Percentiles rank a stretch among this genome's conserved stretches.
Conservation (phyloP, 108 stramenopile species). For the Epithemia pelagica region DNA sequence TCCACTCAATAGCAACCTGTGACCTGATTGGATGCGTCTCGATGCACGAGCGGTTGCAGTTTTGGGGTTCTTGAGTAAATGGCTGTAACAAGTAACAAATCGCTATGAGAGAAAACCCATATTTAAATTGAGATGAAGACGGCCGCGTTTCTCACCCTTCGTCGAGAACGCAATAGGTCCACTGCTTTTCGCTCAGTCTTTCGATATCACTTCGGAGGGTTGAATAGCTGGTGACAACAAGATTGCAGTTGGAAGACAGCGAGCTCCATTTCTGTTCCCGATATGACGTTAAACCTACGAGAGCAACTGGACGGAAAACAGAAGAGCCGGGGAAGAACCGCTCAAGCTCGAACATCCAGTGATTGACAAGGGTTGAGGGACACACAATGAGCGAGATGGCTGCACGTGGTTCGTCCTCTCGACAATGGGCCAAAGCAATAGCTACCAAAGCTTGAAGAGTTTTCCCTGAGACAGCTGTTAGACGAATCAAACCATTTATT, state of each 20-base stretch:
- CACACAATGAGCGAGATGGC: slow-evolving; percentile 64
- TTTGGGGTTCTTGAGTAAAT: slow-evolving; percentile 88
- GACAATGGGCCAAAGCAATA: slow-evolving; percentile 52
- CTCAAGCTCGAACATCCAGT: slow-evolving; percentile 74
- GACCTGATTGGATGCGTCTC: slow-evolving; percentile 46
- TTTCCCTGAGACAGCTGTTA: slow-evolving; percentile 29
- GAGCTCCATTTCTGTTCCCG: slow-evolving; percentile 21
- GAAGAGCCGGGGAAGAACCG: slow-evolving; percentile 48
- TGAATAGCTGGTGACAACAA: slow-evolving; percentile 84
- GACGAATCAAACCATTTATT: neutral
- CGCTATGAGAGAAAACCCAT: no score
- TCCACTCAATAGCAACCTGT: slow-evolving; percentile 86
- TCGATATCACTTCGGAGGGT: slow-evolving; percentile 61
- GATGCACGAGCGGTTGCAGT: slow-evolving; percentile 83
- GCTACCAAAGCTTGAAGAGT: slow-evolving; percentile 69
- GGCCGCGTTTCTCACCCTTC: no score
- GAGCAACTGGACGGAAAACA: slow-evolving; percentile 42
- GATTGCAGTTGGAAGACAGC: slow-evolving; percentile 39
- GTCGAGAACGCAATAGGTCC: slow-evolving; percentile 85
- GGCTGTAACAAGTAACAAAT: slow-evolving; percentile 29
- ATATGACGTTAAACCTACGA: slow-evolving; percentile 32
- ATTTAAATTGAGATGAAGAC: no score
- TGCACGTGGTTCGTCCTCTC: neutral
- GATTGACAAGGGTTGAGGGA: slow-evolving; percentile 77
- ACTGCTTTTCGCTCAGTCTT: slow-evolving; percentile 37